Conservation (phyloP, 257 asterid species). For the Capsicum pubescens region DNA sequence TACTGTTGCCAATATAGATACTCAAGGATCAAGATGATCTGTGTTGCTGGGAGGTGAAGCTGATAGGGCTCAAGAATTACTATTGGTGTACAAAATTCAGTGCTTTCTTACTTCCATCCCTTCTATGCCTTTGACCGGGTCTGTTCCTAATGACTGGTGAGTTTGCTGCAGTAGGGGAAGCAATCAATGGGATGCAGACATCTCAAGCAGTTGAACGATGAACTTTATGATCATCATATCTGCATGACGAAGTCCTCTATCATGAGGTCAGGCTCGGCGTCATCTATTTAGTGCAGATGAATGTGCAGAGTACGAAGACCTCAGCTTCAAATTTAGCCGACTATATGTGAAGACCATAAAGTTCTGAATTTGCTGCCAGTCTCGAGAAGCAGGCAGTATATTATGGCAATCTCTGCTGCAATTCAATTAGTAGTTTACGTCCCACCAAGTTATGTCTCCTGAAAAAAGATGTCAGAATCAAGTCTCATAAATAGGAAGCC, state of each 20-base stretch:
- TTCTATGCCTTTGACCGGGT: not conserved
- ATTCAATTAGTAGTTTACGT: conserved; percentile 36
- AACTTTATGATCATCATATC: conserved; percentile 3
- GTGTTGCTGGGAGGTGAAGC: not conserved
- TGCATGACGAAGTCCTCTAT: not conserved
- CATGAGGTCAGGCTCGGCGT: not conserved
- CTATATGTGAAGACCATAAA: not conserved
- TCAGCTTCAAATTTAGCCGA: not conserved
- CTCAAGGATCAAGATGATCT: not conserved
- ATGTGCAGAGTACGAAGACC: not conserved
- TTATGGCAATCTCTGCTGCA: conserved; percentile 28
- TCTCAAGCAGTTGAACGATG: conserved; percentile 10
- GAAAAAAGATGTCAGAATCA: not conserved
- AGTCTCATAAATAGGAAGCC: conserved; percentile 4
- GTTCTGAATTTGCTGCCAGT: not conserved
- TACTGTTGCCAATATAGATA: not conserved
- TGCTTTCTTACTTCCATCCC: not conserved
- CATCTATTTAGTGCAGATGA: conserved; percentile 9
- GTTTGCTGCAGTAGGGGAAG: conserved; percentile 13
- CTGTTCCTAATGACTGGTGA: not conserved
- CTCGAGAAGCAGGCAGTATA: not conserved
- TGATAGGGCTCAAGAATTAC: not conserved
- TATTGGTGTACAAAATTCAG: not conserved
- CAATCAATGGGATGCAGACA: conserved; percentile 19
- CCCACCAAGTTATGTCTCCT: conserved; percentile 52